phyloP scores from a whole-genome alignment of 1,139 yeast species.

The Candida freyschussii region DNA sequence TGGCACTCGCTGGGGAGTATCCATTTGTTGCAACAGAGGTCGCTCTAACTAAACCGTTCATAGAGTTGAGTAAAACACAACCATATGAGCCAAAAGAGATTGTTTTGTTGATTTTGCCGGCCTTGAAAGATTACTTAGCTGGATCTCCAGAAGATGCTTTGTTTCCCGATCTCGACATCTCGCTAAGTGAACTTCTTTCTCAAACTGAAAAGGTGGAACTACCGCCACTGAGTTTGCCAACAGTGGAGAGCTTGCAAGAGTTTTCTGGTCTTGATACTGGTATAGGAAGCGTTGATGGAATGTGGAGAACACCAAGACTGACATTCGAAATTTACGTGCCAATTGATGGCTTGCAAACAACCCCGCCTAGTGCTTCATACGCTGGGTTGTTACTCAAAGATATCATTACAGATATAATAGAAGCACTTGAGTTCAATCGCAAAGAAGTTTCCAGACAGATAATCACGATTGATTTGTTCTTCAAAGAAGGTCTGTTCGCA shows the following conservation, averaged over 20 bases:
- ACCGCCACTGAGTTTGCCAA: conserved; percentile 48
- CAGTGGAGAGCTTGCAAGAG: conserved; percentile 34
- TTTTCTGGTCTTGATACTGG: conserved; percentile 30
- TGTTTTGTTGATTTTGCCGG: conserved; percentile 48
- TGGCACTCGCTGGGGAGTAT: conserved; percentile 39
- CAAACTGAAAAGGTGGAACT: conserved; percentile 37
- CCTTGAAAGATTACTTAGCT: conserved; percentile 38
- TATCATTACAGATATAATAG: conserved; percentile 65
- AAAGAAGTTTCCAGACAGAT: conserved; percentile 83
- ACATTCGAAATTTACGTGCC: conserved; percentile 63
- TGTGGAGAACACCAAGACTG: conserved; percentile 55
- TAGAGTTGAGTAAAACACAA: conserved; percentile 30
- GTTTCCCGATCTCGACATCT: conserved; percentile 14
- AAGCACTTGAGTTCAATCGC: conserved; percentile 82
- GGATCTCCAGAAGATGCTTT: conserved; percentile 26
- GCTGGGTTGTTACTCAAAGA: conserved; percentile 68
- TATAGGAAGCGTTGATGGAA: conserved; percentile 41
- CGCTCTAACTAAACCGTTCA: conserved; percentile 38
- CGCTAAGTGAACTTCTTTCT: conserved; percentile 3
- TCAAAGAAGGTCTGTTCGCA: conserved; percentile 66
- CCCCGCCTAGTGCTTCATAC: conserved; percentile 61
- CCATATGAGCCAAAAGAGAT: conserved; percentile 56
- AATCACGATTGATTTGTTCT: conserved; percentile 68
- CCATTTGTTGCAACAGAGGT: conserved; percentile 18
- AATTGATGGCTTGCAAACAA: conserved; percentile 54